Percentiles rank a stretch among this genome's conserved stretches.
Conservation (phyloP, 805 yeast species). For the Ogataea saltuana region DNA sequence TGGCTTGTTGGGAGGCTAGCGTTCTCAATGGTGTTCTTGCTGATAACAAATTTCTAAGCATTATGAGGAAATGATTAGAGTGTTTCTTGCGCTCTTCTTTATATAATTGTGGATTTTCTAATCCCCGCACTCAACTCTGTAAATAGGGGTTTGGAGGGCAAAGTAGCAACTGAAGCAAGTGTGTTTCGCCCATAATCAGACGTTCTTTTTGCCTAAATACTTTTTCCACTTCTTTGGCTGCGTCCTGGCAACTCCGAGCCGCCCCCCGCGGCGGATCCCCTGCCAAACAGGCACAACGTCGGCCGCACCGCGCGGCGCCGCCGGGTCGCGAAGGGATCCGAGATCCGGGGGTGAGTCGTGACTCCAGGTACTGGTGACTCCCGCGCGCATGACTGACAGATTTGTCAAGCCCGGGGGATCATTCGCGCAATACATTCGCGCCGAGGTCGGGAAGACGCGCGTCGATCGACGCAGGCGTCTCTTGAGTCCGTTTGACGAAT, state of each 20-base stretch:
- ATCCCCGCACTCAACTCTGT: too few species aligned
- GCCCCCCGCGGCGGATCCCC: neutral
- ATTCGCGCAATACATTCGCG: neutral
- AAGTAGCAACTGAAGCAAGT: too few species aligned
- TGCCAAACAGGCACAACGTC: too few species aligned
- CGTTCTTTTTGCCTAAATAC: constrained; percentile 1
- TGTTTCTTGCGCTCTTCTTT: neutral
- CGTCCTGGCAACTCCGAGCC: constrained; percentile 1
- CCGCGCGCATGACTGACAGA: constrained; percentile 3
- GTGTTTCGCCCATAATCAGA: neutral
- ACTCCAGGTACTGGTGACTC: constrained; percentile 3
- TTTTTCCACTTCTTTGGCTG: neutral
- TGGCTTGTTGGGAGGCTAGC: constrained; percentile 1
- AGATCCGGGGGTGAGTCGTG: constrained; percentile 11
- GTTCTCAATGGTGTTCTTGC: constrained; percentile 1
- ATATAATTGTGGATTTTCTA: neutral
- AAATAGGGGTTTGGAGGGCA: too few species aligned
- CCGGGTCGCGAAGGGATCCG: too few species aligned
- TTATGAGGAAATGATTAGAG: neutral
- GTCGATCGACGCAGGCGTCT: neutral
- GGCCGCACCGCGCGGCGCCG: too few species aligned
- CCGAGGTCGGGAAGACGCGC: neutral
- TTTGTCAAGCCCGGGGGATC: too few species aligned
- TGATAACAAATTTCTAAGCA: constrained; percentile 3
- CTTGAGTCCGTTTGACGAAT: neutral